These are phyloP conservation scores for Penicillium cataractarum DNA, from an alignment of 495 filamentous ascomycete genomes.

Conservation along the genomic window DNA sequence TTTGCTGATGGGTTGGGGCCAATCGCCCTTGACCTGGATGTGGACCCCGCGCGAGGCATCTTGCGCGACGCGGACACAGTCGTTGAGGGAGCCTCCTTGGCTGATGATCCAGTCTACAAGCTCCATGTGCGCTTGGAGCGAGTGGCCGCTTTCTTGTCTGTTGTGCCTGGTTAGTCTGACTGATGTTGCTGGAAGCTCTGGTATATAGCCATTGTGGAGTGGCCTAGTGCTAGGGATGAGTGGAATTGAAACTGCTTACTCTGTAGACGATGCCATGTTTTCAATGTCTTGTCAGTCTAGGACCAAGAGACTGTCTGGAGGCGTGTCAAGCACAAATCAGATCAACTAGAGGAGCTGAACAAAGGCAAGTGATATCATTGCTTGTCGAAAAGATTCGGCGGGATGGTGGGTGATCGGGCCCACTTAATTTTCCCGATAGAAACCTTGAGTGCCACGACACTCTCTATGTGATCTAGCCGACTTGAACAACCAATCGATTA, in stretches of 20 bases:
- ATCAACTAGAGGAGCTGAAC: neutral
- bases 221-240: slow-evolving; percentile 7
- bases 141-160: slow-evolving; percentile 15
- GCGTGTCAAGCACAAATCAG: neutral
- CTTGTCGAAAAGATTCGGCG: slow-evolving; percentile 16
- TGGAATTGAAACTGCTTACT: slow-evolving; percentile 3
- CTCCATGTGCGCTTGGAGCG: slow-evolving; percentile 33
- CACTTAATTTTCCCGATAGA: slow-evolving; percentile 18
- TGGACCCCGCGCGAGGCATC: slow-evolving; percentile 51
- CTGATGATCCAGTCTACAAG: slow-evolving; percentile 47
- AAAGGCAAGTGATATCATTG: slow-evolving; percentile 14
- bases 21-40: slow-evolving; percentile 42
- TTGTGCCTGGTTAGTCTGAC: slow-evolving; percentile 17
- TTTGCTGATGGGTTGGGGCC: slow-evolving; percentile 26
- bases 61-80: slow-evolving; percentile 43
- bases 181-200: neutral
- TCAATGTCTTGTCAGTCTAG: neutral
- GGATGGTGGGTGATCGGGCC: slow-evolving; percentile 17
- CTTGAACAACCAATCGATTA: neutral
- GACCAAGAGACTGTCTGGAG: neutral
- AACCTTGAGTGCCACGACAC: neutral
- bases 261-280: slow-evolving; percentile 8
- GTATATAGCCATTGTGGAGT: neutral
- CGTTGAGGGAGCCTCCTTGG: slow-evolving; percentile 47
- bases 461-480: neutral